Base-by-base conservation (phyloP, 495 filamentous ascomycete species). In the Penicillium roqueforti region DNA sequence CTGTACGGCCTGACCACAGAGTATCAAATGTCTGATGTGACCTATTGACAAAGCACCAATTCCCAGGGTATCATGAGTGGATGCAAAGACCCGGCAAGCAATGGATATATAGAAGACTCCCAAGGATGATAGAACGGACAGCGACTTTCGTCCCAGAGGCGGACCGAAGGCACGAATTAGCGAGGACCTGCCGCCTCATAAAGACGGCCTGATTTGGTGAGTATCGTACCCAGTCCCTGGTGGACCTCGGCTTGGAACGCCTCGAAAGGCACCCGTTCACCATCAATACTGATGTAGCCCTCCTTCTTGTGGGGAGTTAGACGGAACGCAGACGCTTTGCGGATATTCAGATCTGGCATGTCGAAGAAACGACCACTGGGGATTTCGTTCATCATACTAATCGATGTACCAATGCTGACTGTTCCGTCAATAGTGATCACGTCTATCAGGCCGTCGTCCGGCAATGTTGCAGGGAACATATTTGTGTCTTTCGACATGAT, bases 281-380 rank as follows among this genome's bases (percentile, higher is more conserved):
- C 93, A 59, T 98, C 93, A 60, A 98, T 89, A 64, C 90, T 92
- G 68, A 98, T 92, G 69, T 89, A 93, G 4, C 93, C 91, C 43
- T 74, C 77, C 55, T 73, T 83, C 26, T 73, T 63, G 19, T 83
- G 85, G 0, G 93, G 93, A 1, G 86, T 82, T 55, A 98, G 83
- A 31, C 93, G 81, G 65, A 91, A 98, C 0, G 84, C 92, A 28
- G 75, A 73, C 3, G 95, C 78, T 66, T 98, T 98, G 50, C 84
- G 79, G 61, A 96, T 91, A 11, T 78, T 75, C 11, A 97, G 87
- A 19, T 89, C 80, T 0, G 83, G 80, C 63, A 84, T 82, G 58
- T 91, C 86, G 58, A 95, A 96, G 61, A 95, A 86, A 1, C 74
- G 77, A 8, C 86, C 85, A 2, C 76, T 80, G 36, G 89, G 85